Evolutionary conservation across 176 grass and related monocot species (phyloP).

Genomic region (Oryza rufipogon): DNA sequence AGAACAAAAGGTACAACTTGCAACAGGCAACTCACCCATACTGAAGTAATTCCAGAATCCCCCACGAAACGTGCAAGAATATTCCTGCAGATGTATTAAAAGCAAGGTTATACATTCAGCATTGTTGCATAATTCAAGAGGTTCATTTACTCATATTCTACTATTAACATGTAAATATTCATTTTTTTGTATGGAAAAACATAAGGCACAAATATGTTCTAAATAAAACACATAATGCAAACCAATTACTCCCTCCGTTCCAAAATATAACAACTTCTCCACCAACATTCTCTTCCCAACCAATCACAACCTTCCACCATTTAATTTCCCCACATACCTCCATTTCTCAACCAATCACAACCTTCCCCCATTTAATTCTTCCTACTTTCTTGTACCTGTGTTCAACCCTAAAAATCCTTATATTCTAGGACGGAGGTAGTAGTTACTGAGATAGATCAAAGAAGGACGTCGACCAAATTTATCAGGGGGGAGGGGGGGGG

Average conservation of each 20-base stretch:
- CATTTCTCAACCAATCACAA: too few species aligned
- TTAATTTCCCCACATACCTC: too few species aligned
- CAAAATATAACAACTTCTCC: too few species aligned
- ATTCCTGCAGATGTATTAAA: slow-evolving; percentile 56
- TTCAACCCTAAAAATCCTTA: too few species aligned
- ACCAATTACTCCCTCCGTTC: not conserved
- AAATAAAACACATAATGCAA: not conserved
- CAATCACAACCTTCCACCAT: too few species aligned
- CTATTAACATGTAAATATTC: not conserved
- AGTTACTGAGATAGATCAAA: too few species aligned
- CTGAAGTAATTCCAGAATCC: slow-evolving; percentile 99
- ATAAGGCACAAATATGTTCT: not conserved
- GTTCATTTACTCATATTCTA: not conserved
- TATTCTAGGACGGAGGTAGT: too few species aligned
- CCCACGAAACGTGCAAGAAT: slow-evolving; percentile 77
- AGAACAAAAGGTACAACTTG: slow-evolving; percentile 26
- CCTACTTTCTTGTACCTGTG: too few species aligned
- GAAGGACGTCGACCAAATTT: too few species aligned
- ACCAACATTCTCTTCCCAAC: too few species aligned
- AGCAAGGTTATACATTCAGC: slow-evolving; percentile 27
- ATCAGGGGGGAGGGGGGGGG: too few species aligned
- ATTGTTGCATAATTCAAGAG: slow-evolving; percentile 17
- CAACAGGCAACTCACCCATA: slow-evolving; percentile 78
- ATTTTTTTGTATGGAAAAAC: slow-evolving; percentile 5
- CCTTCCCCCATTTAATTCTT: too few species aligned